Evolutionary conservation across 2,329 filamentous ascomycete species (phyloP).

Genomic region (Fusarium nanum): DNA sequence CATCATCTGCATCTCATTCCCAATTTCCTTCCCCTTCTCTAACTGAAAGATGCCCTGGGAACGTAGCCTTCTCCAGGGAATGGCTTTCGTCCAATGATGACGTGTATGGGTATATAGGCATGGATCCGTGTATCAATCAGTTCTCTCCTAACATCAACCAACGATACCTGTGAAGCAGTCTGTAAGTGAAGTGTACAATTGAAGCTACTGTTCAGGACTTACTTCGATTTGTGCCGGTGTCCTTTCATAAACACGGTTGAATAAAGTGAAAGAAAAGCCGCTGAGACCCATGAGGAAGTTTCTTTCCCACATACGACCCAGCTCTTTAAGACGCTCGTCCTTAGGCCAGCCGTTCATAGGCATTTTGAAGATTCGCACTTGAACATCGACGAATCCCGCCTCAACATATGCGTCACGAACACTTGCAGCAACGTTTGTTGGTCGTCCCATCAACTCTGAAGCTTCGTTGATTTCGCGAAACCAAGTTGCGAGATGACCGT

Average conservation of each 20-base stretch:
- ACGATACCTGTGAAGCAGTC: constrained; percentile 53
- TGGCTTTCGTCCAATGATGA: constrained; percentile 65
- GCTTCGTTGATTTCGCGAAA: constrained; percentile 56
- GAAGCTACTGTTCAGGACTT: constrained; percentile 20
- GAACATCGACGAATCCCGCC: constrained; percentile 67
- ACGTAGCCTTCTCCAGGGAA: constrained; percentile 48
- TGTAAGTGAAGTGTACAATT: constrained; percentile 19
- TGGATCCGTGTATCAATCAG: constrained; percentile 60
- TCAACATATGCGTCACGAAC: constrained; percentile 56
- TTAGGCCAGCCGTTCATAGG: constrained; percentile 67
- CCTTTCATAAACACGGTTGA: constrained; percentile 55
- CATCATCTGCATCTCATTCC: constrained; percentile 5
- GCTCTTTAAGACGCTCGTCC: constrained; percentile 55
- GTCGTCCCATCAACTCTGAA: constrained; percentile 52
- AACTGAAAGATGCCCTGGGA: constrained; percentile 23
- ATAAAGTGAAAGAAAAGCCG: constrained; percentile 57
- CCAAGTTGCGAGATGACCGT: constrained; percentile 56
- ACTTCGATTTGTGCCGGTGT: constrained; percentile 63
- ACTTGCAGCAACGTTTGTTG: constrained; percentile 50
- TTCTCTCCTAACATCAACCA: constrained; percentile 62
- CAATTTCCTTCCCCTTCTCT: not conserved
- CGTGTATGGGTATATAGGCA: constrained; percentile 61
- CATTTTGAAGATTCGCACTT: constrained; percentile 64
- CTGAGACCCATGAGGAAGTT: constrained; percentile 59
- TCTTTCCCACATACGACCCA: constrained; percentile 60